These are phyloP conservation scores for Naumovozyma castellii DNA, from an alignment of 805 yeast species.

Conservation along the genomic window DNA sequence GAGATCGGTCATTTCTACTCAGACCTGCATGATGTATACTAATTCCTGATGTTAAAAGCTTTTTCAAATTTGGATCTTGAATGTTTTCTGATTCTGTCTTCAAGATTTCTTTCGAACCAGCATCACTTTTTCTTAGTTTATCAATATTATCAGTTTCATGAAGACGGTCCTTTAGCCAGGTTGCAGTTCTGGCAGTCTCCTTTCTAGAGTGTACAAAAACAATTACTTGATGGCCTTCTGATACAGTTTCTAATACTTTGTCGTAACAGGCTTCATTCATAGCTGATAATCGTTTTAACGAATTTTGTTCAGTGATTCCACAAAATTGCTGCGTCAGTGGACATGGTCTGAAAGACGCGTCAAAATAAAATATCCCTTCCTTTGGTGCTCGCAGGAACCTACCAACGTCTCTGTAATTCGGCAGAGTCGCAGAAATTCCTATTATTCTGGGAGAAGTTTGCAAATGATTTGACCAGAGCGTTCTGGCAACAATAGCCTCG, in stretches of 20 bases:
- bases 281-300: constrained; percentile 67
- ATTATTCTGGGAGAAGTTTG: constrained; percentile 55
- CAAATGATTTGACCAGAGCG: constrained; percentile 36
- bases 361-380: constrained; percentile 68
- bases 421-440: constrained; percentile 88
- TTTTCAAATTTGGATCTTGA: constrained; percentile 44
- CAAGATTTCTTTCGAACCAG: constrained; percentile 55
- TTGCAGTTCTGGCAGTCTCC: constrained; percentile 80
- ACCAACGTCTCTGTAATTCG: constrained; percentile 83
- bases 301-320: constrained; percentile 77
- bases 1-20: constrained; percentile 57
- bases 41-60: constrained; percentile 59
- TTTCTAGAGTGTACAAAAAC: constrained; percentile 91
- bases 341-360: constrained; percentile 79
- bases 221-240: constrained; percentile 67
- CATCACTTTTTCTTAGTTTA: constrained; percentile 35
- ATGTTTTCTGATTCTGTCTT: constrained; percentile 51
- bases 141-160: constrained; percentile 44
- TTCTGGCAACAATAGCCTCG: constrained; percentile 78
- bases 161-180: constrained; percentile 55
- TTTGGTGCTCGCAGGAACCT: constrained; percentile 60
- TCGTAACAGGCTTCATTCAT: constrained; percentile 89
- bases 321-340: constrained; percentile 83
- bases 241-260: constrained; percentile 53
- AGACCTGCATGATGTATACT: constrained; percentile 93